These are phyloP conservation scores for Coleophoma eucalyptorum DNA, from an alignment of 2,329 filamentous ascomycete genomes.

Conservation along the genomic window DNA sequence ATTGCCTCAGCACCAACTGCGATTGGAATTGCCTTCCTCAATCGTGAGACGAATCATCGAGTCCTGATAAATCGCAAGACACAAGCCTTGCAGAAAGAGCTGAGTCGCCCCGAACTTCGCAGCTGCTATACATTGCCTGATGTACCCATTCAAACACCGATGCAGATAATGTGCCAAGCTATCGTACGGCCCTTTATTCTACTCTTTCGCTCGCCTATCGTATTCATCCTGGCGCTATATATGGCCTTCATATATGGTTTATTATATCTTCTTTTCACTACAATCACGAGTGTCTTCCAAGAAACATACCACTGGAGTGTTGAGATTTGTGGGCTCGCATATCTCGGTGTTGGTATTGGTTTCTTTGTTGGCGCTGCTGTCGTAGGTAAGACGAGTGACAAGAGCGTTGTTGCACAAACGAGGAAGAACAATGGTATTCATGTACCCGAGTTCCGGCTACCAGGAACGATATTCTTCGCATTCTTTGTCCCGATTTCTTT, in stretches of 20 bases:
- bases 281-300: constrained; percentile 44
- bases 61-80: constrained; percentile 45
- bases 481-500: constrained; percentile 38
- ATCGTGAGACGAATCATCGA: constrained; percentile 40
- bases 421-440: constrained; percentile 30
- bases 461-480: constrained; percentile 36
- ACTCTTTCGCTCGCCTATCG: constrained; percentile 29
- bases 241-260: constrained; percentile 46
- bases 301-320: constrained; percentile 33
- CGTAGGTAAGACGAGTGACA: constrained; percentile 38
- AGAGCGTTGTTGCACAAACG: constrained; percentile 38
- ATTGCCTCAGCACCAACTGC: constrained; percentile 34
- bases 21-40: constrained; percentile 32
- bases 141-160: not conserved
- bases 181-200: constrained; percentile 42
- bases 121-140: constrained; percentile 34
- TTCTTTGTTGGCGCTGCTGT: constrained; percentile 31
- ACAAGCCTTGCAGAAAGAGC: constrained; percentile 33
- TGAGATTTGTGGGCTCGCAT: constrained; percentile 36
- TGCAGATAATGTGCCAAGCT: constrained; percentile 4
- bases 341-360: constrained; percentile 37
- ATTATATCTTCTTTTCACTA: constrained; percentile 47
- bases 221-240: constrained; percentile 40
- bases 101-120: constrained; percentile 34
- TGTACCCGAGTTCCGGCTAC: constrained; percentile 35